phyloP scores from a whole-genome alignment of 805 yeast genomes.

The Grigorovia humatica region DNA sequence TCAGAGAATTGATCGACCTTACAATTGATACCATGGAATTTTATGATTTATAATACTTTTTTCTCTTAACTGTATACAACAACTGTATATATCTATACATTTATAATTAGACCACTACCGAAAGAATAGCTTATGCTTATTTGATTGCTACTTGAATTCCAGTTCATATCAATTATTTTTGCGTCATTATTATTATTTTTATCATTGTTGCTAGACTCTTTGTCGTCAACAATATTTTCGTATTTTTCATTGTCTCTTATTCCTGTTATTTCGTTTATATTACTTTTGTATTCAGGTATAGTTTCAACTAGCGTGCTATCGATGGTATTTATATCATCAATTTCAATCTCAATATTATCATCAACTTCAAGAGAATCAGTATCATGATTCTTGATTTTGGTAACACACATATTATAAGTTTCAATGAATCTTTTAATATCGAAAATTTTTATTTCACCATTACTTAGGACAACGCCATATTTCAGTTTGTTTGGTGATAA shows the following conservation, averaged over 20 bases:
- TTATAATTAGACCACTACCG: conserved; percentile 21
- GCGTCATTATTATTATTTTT: neutral
- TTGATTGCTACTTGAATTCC: neutral
- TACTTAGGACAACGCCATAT: conserved; percentile 57
- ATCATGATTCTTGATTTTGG: neutral
- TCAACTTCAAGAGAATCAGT: neutral
- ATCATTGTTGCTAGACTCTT: neutral
- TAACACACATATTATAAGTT: neutral
- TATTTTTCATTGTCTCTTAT: neutral
- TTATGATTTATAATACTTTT: neutral
- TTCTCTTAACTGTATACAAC: neutral
- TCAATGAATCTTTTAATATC: conserved; percentile 23
- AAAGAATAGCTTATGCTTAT: conserved; percentile 7
- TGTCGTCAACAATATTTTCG: neutral
- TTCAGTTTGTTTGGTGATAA: conserved; percentile 40
- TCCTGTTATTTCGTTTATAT: neutral
- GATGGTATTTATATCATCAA: neutral
- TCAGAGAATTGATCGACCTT: no score
- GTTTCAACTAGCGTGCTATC: neutral
- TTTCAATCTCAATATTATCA: neutral
- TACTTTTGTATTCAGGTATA: neutral
- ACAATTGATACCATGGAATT: no score
- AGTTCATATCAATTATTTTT: neutral
- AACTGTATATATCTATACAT: conserved; percentile 5
- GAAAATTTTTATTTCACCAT: conserved; percentile 50